Evolutionary conservation across 1,284 basidiomycete species (phyloP), one percentile per base, ranked within the genome.

Genomic region (Tylopilus orsonianus): DNA sequence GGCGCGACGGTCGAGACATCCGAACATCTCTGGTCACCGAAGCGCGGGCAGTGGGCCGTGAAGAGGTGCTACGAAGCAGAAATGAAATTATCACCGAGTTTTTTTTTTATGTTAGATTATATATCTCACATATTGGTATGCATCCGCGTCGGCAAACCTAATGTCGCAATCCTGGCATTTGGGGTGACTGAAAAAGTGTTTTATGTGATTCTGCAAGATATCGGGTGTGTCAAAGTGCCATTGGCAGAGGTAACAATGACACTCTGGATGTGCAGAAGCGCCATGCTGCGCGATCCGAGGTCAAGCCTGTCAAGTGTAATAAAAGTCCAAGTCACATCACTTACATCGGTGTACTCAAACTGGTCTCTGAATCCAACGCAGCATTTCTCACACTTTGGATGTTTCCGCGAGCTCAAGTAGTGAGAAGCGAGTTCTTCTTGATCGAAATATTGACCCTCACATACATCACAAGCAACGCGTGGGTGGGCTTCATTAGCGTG

Each of bases 181-280:
- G 3, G 64, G 64, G 48, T 66, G 66, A 39, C 57, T 67, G 37
- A 55, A 62, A 34, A 66, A 70, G 33, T 69, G 65, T 10, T 41
- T 63, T 50, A 65, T 65, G 37, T 66, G 67, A 41, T 59, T 65
- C 12, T 56, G 64, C 32, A 70, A 45, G 34, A 55, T 38, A 14
- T 61, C 52, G 5, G 61, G 48, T 10, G 54, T 55, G 32, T 66
- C 66, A 47, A 66, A 70, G 40, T 69, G 65, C 67, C 67, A 66
- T 18, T 66, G 67, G 40, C 64, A 66, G 18, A 65, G 33, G 46
- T 64, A 50, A 35, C 64, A 66, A 24, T 69, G 64, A 39, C 54
- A 54, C 30, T 66, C 67, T 4, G 64, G 66, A 47, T 66, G 64
- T 27, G 51, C 50, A 6, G 53, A 61, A 33, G 55, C 65, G 13